Conservation (phyloP, 495 filamentous ascomycete species). For the Bacidia rubella region DNA sequence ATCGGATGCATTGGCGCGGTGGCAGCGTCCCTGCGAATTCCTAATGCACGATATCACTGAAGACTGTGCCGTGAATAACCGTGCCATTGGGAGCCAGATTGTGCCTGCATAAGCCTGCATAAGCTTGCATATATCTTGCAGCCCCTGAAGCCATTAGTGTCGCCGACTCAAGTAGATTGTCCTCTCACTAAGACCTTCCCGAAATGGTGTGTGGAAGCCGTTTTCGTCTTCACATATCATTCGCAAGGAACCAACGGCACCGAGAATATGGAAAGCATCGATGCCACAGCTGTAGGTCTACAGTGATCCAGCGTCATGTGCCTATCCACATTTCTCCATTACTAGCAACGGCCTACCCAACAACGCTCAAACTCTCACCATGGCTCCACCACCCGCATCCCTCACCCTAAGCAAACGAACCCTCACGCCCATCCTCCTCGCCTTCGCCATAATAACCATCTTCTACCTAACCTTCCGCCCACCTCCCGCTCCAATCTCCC, state of each 20-base stretch:
- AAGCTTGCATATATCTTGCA: not conserved
- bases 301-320: too few relatives aligned
- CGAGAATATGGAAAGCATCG: too few relatives aligned
- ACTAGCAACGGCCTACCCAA: not conserved
- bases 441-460: conserved; percentile 13
- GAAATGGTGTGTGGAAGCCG: too few relatives aligned
- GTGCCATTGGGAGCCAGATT: too few relatives aligned
- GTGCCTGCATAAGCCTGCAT: not conserved
- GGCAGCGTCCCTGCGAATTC: not conserved
- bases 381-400: not conserved
- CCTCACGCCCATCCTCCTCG: conserved; percentile 16
- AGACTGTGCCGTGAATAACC: not conserved
- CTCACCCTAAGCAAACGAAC: conserved; percentile 21
- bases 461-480: conserved; percentile 10
- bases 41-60: too few relatives aligned
- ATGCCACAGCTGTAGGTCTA: too few relatives aligned
- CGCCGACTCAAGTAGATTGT: too few relatives aligned
- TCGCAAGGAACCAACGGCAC: too few relatives aligned
- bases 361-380: not conserved
- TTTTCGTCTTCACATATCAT: too few relatives aligned
- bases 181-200: too few relatives aligned
- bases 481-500: not conserved
- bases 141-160: too few relatives aligned
- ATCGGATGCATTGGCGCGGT: too few relatives aligned
- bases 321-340: not conserved